Conservation (phyloP, 2,329 filamentous ascomycete species). For the Aureobasidium zeae region DNA sequence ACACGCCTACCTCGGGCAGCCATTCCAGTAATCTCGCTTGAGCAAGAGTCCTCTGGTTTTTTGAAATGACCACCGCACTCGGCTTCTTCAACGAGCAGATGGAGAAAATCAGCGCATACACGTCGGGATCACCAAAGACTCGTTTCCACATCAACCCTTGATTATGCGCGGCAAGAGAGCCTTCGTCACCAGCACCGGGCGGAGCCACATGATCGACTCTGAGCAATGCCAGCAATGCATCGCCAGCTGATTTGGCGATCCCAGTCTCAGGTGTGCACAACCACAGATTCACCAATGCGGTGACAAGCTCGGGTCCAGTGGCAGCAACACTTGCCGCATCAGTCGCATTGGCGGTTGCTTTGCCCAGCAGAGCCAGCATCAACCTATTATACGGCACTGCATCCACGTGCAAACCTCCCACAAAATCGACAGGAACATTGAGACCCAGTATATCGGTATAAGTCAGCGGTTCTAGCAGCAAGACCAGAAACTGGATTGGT, state of each 20-base stretch:
- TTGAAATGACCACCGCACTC: slow-evolving; percentile 33
- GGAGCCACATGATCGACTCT: slow-evolving; percentile 37
- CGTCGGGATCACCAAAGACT: slow-evolving; percentile 50
- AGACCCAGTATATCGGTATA: slow-evolving; percentile 42
- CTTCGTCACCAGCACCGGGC: slow-evolving; percentile 26
- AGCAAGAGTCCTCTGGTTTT: slow-evolving; percentile 48
- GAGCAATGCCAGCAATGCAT: slow-evolving; percentile 45
- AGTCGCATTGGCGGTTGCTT: slow-evolving; percentile 42
- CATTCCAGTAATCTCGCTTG: slow-evolving; percentile 53
- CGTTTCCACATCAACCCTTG: slow-evolving; percentile 53
- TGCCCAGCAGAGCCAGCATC: slow-evolving; percentile 47
- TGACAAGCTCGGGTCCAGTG: slow-evolving; percentile 45
- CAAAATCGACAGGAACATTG: slow-evolving; percentile 43
- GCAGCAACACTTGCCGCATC: slow-evolving; percentile 52
- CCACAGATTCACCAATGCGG: slow-evolving; percentile 49
- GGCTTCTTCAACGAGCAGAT: slow-evolving; percentile 40
- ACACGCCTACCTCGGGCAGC: slow-evolving; percentile 42
- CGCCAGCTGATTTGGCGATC: slow-evolving; percentile 45
- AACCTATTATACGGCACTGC: slow-evolving; percentile 45
- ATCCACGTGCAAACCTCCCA: slow-evolving; percentile 44
- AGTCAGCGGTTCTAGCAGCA: slow-evolving; percentile 40
- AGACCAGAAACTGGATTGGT: slow-evolving; percentile 44
- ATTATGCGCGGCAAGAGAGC: slow-evolving; percentile 25
- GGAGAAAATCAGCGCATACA: slow-evolving; percentile 49
- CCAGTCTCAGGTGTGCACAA: slow-evolving; percentile 47